Conservation (phyloP, 345 rosid species). For the Geranium brycei region DNA sequence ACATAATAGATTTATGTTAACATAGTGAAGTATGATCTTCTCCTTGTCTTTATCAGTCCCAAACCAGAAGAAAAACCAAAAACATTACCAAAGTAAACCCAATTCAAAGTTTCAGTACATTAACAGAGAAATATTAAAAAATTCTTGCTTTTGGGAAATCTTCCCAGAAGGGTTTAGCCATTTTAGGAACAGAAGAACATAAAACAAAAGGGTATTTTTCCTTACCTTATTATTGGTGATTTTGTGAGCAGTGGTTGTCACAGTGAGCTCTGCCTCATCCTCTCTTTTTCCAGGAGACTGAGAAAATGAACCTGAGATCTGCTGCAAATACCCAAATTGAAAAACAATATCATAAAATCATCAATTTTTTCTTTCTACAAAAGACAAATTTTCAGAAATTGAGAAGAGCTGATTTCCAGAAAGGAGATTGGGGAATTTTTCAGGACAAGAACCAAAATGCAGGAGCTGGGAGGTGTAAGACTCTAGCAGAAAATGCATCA, state of each 20-base stretch:
- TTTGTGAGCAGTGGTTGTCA: slow-evolving; percentile 18
- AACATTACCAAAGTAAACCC: neutral
- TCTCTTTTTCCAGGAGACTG: slow-evolving; percentile 22
- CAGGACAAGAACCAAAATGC: slow-evolving; percentile 1
- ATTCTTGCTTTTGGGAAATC: neutral
- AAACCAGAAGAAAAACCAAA: no score
- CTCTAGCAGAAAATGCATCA: neutral
- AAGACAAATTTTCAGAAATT: neutral
- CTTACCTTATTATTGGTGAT: neutral
- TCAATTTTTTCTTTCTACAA: neutral
- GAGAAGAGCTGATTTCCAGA: no score
- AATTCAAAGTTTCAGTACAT: neutral
- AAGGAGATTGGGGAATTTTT: no score
- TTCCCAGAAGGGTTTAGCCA: neutral
- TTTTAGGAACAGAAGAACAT: neutral
- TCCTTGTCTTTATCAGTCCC: no score
- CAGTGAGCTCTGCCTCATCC: slow-evolving; percentile 23
- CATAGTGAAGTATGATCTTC: no score
- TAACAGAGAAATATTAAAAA: slow-evolving; percentile 2
- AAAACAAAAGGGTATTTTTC: neutral
- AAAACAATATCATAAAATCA: slow-evolving; percentile 8
- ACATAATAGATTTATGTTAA: no score
- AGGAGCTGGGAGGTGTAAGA: neutral
- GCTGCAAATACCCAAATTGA: slow-evolving; percentile 5
- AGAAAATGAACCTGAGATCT: slow-evolving; percentile 31